Evolutionary conservation across 352 stramenopile genomes (phyloP).

Genomic region (Phytophthora pistaciae): DNA sequence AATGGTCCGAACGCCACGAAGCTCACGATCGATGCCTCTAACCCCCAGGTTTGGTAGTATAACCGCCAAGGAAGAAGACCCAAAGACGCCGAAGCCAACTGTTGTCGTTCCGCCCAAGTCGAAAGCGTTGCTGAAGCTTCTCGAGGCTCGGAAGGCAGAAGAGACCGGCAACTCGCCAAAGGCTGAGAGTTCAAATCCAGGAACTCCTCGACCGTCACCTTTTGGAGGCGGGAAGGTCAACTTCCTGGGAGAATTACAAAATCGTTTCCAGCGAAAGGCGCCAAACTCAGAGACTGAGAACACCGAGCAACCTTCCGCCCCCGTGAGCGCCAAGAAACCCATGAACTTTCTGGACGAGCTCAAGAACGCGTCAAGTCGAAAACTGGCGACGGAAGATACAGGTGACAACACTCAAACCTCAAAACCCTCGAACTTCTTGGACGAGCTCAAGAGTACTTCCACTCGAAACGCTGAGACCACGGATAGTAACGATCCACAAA

Average conservation of each 20-base stretch:
- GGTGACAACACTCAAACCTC: not conserved
- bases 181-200: not conserved
- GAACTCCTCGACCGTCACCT: conserved; percentile 23
- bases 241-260: conserved; percentile 57
- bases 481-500: not conserved
- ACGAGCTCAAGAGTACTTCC: conserved; percentile 54
- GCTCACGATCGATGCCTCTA: conserved; percentile 8
- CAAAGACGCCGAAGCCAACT: conserved; percentile 6
- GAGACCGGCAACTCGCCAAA: conserved; percentile 11
- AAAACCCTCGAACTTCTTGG: conserved; percentile 47
- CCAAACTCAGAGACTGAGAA: not conserved
- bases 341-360: conserved; percentile 66
- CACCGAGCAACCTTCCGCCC: not conserved
- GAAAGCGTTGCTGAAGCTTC: conserved; percentile 54
- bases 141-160: conserved; percentile 44
- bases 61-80: not conserved
- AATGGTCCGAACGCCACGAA: conserved; percentile 10
- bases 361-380: conserved; percentile 36
- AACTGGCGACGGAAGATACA: conserved; percentile 10
- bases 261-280: conserved; percentile 25
- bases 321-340: conserved; percentile 2
- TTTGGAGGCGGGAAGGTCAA: conserved; percentile 27
- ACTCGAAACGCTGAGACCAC: conserved; percentile 8
- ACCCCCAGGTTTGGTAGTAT: conserved; percentile 11
- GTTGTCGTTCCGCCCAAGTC: conserved; percentile 53